Evolutionary conservation across 1,139 yeast genomes (phyloP).

Genomic region (Protomyces pachydermus): DNA sequence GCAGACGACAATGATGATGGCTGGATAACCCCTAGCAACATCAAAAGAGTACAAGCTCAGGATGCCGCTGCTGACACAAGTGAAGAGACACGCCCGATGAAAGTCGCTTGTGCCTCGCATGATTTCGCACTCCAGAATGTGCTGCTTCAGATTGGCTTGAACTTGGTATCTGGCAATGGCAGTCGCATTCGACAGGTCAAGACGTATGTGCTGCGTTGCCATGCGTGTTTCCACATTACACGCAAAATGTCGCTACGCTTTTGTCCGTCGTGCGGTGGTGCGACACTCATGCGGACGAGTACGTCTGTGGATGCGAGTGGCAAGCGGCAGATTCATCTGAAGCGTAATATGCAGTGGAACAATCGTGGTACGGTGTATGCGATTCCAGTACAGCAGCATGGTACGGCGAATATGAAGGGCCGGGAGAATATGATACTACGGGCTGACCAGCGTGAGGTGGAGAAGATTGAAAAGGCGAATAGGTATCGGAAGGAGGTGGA

Average conservation of each 20-base stretch:
- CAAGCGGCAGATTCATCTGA: conserved; percentile 79
- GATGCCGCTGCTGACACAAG: conserved; percentile 39
- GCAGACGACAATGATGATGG: conserved; percentile 58
- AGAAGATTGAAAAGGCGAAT: conserved; percentile 49
- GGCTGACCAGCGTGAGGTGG: conserved; percentile 93
- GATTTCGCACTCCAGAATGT: conserved; percentile 98
- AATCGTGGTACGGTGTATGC: conserved; percentile 79
- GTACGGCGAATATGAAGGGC: conserved; percentile 29
- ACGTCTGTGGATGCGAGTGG: conserved; percentile 77
- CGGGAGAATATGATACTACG: conserved; percentile 37
- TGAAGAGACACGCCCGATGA: conserved; percentile 37
- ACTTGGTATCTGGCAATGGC: conserved; percentile 81
- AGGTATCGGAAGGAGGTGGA: conserved; percentile 26
- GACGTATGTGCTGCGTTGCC: conserved; percentile 92
- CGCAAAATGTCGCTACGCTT: conserved; percentile 59
- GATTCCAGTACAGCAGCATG: conserved; percentile 47
- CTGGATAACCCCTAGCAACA: conserved; percentile 90
- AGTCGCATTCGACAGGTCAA: conserved; percentile 77
- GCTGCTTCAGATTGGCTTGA: conserved; percentile 81
- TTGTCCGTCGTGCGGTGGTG: conserved; percentile 95
- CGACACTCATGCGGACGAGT: conserved; percentile 81
- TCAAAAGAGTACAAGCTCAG: conserved; percentile 47
- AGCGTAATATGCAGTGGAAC: conserved; percentile 90
- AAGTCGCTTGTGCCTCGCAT: conserved; percentile 85
- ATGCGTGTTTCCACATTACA: conserved; percentile 75